Base-by-base conservation (phyloP, 306 rosid species). In the Lupinus albus region DNA sequence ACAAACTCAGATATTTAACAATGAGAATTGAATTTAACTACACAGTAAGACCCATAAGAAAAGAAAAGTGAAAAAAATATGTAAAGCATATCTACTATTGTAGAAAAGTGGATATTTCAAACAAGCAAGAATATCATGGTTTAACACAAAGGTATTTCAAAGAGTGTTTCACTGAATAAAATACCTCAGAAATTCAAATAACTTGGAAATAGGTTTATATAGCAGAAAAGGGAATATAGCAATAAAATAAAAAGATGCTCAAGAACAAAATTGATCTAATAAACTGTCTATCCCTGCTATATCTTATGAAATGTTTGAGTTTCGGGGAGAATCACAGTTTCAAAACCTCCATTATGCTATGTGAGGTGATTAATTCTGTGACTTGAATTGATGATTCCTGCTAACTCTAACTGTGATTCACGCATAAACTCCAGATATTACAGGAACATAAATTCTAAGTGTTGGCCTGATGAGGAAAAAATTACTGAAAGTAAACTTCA, bases 51-150 rank as follows among this genome's bases (percentile, higher is more conserved):
- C 39, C 25, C 15, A 63, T 61, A 69, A 58, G 14, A 60, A 66
- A 60, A 30, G 33, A 14, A 64, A 15, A 64, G 56, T 18, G 60
- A 50, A 63, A 54, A 63, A 54, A 57, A 11, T 44, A 49, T 20
- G n/a, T 0, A 3, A 10, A 18, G 8, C 32, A 75, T 16, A 60
- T 46, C 39, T 56, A 44, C 64, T 53, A 25, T 20, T 59, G 3
- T 15, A 44, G 49, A 21, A 62, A 15, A 11, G 15, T 16, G 47
- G 35, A 21, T 18, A 33, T 18, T 4, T 28, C 33, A 17, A 49
- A 77, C 41, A 44, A 9, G 20, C 11, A 57, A 48, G 28, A 76
- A 30, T 5, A 53, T 28, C 42, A 14, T 11, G 7, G 11, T 8
- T 15, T 36, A 58, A 55, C 38, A 47, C 13, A 48, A n/a, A 45